phyloP scores from a whole-genome alignment of 345 rosid species.

The Brassica napus region Da-Ae NC_063447.1:5169001-5169500 shows the following conservation, averaged over 20 bases:
- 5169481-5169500: too few species aligned
- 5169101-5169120: background rate
- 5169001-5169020: background rate
- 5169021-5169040: background rate
- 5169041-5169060: background rate
- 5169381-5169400: too few species aligned
- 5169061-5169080: background rate
- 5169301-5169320: too few species aligned
- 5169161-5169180: background rate
- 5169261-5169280: too few species aligned
- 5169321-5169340: too few species aligned
- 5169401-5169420: too few species aligned
- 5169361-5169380: too few species aligned
- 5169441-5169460: too few species aligned
- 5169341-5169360: too few species aligned
- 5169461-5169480: too few species aligned
- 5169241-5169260: background rate
- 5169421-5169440: too few species aligned
- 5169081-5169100: background rate
- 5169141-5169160: background rate
- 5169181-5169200: background rate
- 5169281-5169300: too few species aligned
- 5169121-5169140: background rate
- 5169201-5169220: background rate
- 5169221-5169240: background rate